Conservation (phyloP, 2,329 filamentous ascomycete species). For the Epichloe scottii region DNA sequence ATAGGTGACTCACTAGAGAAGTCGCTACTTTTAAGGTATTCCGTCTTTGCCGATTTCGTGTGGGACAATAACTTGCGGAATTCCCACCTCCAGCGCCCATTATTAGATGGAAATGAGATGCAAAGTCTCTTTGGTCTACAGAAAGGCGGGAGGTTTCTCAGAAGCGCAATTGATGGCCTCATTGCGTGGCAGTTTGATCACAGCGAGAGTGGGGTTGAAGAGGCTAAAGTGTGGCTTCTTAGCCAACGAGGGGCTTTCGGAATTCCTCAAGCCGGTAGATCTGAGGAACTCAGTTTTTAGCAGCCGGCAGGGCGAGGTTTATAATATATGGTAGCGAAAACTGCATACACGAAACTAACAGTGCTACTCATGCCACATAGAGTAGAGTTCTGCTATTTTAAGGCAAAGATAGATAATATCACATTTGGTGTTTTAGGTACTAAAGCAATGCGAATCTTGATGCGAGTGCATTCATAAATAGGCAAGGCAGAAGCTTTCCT, state of each 20-base stretch:
- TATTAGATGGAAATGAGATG: constrained; percentile 9
- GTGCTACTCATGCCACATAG: too few species aligned
- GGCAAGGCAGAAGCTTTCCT: too few species aligned
- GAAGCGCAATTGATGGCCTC: constrained; percentile 3
- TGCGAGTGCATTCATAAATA: too few species aligned
- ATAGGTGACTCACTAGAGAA: not conserved
- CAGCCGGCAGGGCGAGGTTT: too few species aligned
- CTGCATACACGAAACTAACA: too few species aligned
- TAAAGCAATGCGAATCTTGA: too few species aligned
- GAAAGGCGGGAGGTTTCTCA: constrained; percentile 8
- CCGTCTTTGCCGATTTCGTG: constrained; percentile 7
- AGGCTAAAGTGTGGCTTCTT: constrained; percentile 8
- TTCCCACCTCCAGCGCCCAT: constrained; percentile 3
- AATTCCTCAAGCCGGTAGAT: not conserved
- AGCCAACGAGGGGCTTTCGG: not conserved
- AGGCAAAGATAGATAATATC: too few species aligned
- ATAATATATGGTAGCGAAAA: too few species aligned
- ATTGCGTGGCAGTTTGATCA: constrained; percentile 11
- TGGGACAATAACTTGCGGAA: constrained; percentile 3
- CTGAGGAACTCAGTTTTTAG: too few species aligned
- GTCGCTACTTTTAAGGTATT: not conserved
- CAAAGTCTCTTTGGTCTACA: constrained; percentile 7
- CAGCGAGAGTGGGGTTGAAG: constrained; percentile 2
- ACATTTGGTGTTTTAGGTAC: too few species aligned
- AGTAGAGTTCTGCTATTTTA: too few species aligned